Percentiles rank a stretch among this genome's conserved stretches.
phyloP scores from a whole-genome alignment of 2,329 filamentous ascomycete species.

The Alternaria sp. region DNA sequence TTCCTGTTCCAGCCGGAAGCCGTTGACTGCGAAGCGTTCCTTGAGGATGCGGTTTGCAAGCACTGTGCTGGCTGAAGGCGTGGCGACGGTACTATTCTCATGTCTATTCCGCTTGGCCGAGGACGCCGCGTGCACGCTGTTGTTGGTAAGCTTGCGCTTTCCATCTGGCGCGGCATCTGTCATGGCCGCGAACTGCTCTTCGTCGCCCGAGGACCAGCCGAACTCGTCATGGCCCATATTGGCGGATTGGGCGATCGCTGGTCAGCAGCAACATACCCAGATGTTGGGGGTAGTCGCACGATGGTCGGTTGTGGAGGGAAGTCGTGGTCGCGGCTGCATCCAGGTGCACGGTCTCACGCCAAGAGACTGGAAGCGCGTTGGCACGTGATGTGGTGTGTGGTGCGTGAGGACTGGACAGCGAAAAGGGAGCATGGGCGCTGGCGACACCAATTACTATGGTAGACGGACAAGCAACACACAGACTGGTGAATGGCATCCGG shows the following conservation, averaged over 20 bases:
- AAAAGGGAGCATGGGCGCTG: not conserved
- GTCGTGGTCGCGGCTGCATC: not conserved
- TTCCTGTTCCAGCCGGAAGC: slow-evolving; percentile 59
- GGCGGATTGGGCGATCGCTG: not conserved
- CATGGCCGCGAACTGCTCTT: slow-evolving; percentile 14
- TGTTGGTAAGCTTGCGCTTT: slow-evolving; percentile 17
- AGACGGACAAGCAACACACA: not conserved
- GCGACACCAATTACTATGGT: not conserved
- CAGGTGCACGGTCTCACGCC: not conserved
- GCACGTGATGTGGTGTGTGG: slow-evolving; percentile 6
- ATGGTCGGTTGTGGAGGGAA: not conserved
- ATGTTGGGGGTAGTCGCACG: too few relatives aligned
- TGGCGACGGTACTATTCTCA: not conserved
- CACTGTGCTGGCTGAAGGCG: slow-evolving; percentile 29
- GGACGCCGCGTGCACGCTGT: not conserved
- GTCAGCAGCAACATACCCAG: too few relatives aligned
- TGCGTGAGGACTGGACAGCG: too few relatives aligned
- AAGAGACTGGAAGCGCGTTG: slow-evolving; percentile 5
- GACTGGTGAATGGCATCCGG: too few relatives aligned
- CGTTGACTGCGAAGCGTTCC: slow-evolving; percentile 53
- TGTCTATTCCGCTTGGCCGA: slow-evolving; percentile 11
- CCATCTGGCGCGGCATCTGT: not conserved
- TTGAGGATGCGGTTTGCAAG: slow-evolving; percentile 50
- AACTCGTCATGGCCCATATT: slow-evolving; percentile 26
- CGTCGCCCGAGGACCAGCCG: slow-evolving; percentile 21